A percentile compares a stretch with the other conserved stretches of the same genome.
These are phyloP conservation scores for Solanum neorickii DNA, from an alignment of 257 asterid genomes.

Conservation along the genomic window DNA sequence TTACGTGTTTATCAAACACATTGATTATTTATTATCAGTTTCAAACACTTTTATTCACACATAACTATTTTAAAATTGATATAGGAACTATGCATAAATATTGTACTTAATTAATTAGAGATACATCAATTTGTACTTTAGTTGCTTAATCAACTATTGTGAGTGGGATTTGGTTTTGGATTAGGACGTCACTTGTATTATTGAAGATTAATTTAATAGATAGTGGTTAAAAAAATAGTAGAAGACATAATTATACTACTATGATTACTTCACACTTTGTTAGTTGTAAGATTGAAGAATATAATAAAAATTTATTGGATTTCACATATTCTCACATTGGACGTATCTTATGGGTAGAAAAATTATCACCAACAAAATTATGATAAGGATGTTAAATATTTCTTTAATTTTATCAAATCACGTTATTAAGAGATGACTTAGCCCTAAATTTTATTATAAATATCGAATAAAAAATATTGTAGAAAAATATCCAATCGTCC, in stretches of 20 bases:
- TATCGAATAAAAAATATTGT: background rate
- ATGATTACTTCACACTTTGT: background rate
- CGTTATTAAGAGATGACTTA: rapidly evolving
- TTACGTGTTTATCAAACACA: background rate
- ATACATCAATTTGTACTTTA: background rate
- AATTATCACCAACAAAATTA: background rate
- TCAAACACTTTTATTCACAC: background rate
- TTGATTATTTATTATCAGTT: background rate
- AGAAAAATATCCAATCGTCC: slow-evolving; percentile 27
- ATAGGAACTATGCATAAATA: background rate
- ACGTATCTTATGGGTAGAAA: slow-evolving; percentile 10
- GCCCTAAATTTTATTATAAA: rapidly evolving
- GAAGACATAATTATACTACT: background rate
- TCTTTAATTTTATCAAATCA: background rate
- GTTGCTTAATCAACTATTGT: background rate
- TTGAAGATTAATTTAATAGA: background rate
- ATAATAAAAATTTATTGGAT: background rate
- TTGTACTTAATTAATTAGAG: background rate
- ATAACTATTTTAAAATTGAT: background rate
- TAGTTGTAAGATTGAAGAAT: background rate
- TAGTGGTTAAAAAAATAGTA: background rate
- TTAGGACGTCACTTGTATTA: slow-evolving; percentile 8
- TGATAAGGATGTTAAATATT: background rate
- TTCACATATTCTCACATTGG: background rate
- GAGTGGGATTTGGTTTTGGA: slow-evolving; percentile 42